These are phyloP conservation scores for Serendipita sp. DNA, from an alignment of 768 basidiomycete genomes.

Conservation along the genomic window DNA sequence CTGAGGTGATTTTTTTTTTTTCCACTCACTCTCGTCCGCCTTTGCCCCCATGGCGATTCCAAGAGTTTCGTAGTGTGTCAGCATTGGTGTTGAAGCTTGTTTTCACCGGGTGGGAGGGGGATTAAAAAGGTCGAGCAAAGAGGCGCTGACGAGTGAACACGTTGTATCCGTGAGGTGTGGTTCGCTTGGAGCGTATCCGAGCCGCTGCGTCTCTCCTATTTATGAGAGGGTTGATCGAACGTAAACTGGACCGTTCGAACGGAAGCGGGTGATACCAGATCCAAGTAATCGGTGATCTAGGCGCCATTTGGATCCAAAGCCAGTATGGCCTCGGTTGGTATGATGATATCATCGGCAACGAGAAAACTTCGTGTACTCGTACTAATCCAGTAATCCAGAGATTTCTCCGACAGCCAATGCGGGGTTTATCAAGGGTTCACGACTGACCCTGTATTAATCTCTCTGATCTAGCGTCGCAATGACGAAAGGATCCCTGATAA, in stretches of 20 bases:
- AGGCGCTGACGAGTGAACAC: slow-evolving; percentile 2
- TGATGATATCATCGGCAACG: background rate
- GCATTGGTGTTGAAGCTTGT: background rate
- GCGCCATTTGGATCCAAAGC: background rate
- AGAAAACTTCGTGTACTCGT: background rate
- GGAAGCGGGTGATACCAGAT: background rate
- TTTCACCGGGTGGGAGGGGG: background rate
- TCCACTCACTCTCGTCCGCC: background rate
- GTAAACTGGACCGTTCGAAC: background rate
- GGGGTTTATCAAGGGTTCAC: background rate
- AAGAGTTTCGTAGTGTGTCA: slow-evolving; percentile 2
- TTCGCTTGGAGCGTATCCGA: slow-evolving; percentile 4
- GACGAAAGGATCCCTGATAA: background rate
- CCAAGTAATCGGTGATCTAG: background rate
- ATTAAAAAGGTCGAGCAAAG: background rate
- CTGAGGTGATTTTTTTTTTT: no score
- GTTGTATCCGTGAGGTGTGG: background rate
- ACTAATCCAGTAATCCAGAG: background rate
- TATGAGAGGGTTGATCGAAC: background rate
- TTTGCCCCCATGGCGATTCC: slow-evolving; percentile 1
- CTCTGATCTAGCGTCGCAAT: background rate
- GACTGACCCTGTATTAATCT: background rate
- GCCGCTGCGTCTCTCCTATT: background rate
- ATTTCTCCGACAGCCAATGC: background rate
- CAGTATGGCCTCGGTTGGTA: background rate